phyloP scores from a whole-genome alignment of 78 protist genomes.

The Andalucia godoyi region DNA sequence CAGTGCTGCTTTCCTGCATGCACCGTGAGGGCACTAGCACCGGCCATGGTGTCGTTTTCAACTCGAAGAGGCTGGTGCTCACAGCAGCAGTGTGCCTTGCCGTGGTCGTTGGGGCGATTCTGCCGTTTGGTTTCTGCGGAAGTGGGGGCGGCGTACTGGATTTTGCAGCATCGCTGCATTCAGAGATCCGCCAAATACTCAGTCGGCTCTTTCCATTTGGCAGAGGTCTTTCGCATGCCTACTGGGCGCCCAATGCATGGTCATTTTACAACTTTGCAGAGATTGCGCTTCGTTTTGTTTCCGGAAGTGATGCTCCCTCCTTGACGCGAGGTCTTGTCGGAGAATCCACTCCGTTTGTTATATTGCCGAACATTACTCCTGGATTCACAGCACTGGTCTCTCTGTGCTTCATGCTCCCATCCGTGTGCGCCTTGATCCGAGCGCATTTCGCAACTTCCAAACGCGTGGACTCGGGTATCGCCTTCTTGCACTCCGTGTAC shows the following conservation, averaged over 20 bases:
- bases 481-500: not conserved
- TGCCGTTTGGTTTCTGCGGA: no score
- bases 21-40: no score
- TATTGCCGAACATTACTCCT: not conserved
- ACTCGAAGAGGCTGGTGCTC: no score
- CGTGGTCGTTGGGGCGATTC: no score
- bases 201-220: conserved; percentile 84
- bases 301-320: not conserved
- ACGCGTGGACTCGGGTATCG: no score
- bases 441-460: no score
- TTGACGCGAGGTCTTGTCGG: conserved; percentile 59
- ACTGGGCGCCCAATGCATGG: conserved; percentile 94
- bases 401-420: not conserved
- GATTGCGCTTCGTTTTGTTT: not conserved
- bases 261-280: conserved; percentile 64
- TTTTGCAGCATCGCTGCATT: conserved; percentile 2
- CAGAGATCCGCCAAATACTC: conserved; percentile 46
- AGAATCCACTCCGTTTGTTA: not conserved
- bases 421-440: not conserved
- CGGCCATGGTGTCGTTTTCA: no score
- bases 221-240: conserved; percentile 87
- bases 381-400: not conserved
- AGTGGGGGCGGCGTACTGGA: no score
- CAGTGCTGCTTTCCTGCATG: no score
- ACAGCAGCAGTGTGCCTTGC: no score